A percentile compares a stretch with the other conserved stretches of the same genome.
These are phyloP conservation scores for Ceratocystis papillata DNA, from an alignment of 2,329 filamentous ascomycete genomes.

Conservation along the genomic window DNA sequence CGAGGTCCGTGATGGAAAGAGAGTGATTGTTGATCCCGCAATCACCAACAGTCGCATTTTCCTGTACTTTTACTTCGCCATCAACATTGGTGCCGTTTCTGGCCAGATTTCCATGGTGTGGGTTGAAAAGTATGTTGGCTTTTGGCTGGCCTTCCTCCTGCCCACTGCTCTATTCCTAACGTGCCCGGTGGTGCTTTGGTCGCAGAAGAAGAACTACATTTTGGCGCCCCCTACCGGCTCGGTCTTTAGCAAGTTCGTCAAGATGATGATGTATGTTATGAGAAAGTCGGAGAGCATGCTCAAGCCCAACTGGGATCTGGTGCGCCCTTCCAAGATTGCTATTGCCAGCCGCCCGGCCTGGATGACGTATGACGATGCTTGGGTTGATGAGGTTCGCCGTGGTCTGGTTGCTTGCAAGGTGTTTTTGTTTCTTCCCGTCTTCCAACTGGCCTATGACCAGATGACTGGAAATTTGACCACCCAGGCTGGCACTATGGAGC, in stretches of 20 bases:
- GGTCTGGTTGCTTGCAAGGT: conserved; percentile 60
- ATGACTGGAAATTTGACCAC: conserved; percentile 51
- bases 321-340: conserved; percentile 55
- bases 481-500: conserved; percentile 55
- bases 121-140: conserved; percentile 64
- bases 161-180: conserved; percentile 55
- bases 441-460: conserved; percentile 50
- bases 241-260: conserved; percentile 55
- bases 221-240: conserved; percentile 59
- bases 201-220: conserved; percentile 51
- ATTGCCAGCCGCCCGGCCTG: conserved; percentile 48
- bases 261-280: conserved; percentile 49
- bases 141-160: conserved; percentile 60
- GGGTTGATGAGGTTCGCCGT: conserved; percentile 68
- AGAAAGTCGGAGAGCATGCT: conserved; percentile 54
- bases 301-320: conserved; percentile 55
- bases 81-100: conserved; percentile 54
- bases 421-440: conserved; percentile 57
- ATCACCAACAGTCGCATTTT: conserved; percentile 59
- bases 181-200: conserved; percentile 51
- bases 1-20: conserved; percentile 47
- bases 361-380: conserved; percentile 76
- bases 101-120: conserved; percentile 59
- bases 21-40: conserved; percentile 59
- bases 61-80: conserved; percentile 48